Evolutionary conservation across 129 eudicot genomes (phyloP), one percentile per base, ranked within the genome.

Genomic region (Escallonia herrerae): DNA sequence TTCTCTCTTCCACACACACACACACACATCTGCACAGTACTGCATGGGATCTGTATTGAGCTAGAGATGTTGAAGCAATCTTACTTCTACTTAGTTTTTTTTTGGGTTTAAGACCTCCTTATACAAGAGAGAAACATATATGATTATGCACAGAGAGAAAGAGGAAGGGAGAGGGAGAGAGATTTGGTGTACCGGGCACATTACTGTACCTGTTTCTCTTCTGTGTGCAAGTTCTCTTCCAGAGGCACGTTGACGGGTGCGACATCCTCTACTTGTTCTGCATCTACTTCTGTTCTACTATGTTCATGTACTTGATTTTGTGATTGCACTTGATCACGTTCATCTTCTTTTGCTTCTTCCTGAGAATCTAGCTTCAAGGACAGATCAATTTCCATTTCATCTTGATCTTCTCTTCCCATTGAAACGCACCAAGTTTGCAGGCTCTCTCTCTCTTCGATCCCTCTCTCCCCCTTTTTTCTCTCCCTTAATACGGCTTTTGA

Each of bases 321-420:
- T 49, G 54, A 5, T 49, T 65, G 43, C 56, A 71, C 55, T 56
- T 66, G 46, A 43, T 8, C 53, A 40, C 55, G 58, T 40, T 41
- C 71, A 41, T 48, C 74, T 77, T 79, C 76, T 70, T 22, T 33
- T 51, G 54, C 10, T 6, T 80, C 73, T 41, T 79, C 83, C 70
- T 75, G 78, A 74, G 77, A 70, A 50, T 81, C 85, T 42, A 81
- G 72, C 70, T 90, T 90, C 40, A 90, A 74, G 50, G 88, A 80
- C 7, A 83, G 85, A 83, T 86, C 88, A 59, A 80, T 64, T 60
- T 83, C 80, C 87, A 79, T 83, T 64, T 74, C 68, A 56, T 46
- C 49, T 47, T 74, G 59, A 63, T 72, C 74, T 68, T 74, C 63
- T 69, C 67, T 69, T 37, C 70, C 74, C 88, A 73, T 51, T 2